A percentile compares a stretch with the other conserved stretches of the same genome.
Evolutionary conservation across 2,329 filamentous ascomycete genomes (phyloP).

Genomic region (Venturia effusa): DNA sequence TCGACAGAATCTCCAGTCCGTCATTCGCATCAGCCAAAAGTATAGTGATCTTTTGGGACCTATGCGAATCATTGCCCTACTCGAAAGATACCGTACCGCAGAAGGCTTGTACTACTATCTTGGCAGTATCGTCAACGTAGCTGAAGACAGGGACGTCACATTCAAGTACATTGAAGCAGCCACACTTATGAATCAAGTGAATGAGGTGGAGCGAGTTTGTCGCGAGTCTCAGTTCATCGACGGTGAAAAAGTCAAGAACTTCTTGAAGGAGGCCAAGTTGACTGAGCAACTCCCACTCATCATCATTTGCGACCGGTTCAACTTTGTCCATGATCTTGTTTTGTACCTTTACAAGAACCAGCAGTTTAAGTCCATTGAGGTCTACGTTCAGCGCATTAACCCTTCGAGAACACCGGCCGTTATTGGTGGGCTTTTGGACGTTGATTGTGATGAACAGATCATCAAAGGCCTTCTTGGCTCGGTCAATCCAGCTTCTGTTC

Average conservation of each 20-base stretch:
- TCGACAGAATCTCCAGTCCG: conserved; percentile 87
- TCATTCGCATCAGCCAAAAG: conserved; percentile 93
- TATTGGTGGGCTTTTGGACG: conserved; percentile 84
- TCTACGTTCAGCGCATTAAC: conserved; percentile 96
- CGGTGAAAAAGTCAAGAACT: conserved; percentile 96
- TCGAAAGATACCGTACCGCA: conserved; percentile 95
- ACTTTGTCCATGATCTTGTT: conserved; percentile 94
- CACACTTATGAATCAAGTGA: conserved; percentile 84
- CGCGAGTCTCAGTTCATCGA: conserved; percentile 66
- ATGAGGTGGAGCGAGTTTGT: conserved; percentile 94
- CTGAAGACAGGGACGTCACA: conserved; percentile 87
- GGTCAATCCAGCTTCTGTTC: conserved; percentile 73
- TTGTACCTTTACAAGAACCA: conserved; percentile 98
- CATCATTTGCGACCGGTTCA: conserved; percentile 98
- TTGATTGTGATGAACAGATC: conserved; percentile 92
- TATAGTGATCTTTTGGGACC: conserved; percentile 91
- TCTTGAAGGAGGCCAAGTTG: conserved; percentile 90
- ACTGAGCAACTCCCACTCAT: conserved; percentile 91
- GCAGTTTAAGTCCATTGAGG: conserved; percentile 97
- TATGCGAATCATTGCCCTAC: conserved; percentile 78
- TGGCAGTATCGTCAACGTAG: conserved; percentile 93
- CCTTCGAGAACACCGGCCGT: conserved; percentile 83
- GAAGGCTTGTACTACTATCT: conserved; percentile 98
- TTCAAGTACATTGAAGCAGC: conserved; percentile 99
- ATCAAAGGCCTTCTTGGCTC: conserved; percentile 86